Base-by-base conservation (phyloP, 2,329 filamentous ascomycete genomes). In the Pyrenochaeta sp. region DNA sequence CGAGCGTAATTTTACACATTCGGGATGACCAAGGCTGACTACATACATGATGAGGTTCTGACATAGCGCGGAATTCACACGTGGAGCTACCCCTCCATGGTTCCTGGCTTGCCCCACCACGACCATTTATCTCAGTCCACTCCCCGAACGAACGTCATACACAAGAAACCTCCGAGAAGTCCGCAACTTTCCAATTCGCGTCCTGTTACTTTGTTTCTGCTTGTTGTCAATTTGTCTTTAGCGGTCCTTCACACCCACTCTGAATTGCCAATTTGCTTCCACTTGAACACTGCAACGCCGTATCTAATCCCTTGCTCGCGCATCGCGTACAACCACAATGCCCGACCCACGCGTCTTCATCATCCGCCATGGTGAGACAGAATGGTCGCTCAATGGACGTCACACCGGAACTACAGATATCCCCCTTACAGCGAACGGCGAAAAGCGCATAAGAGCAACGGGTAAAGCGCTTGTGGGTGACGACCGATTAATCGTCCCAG, bases 371-470 rank as follows among this genome's bases (percentile, higher is more conserved):
- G 94, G 93, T 79, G 92, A 97, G 81, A 98, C 93, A 3, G 92
- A 96, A 82, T 98, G 93, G 93, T 96, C 91, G 5, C 87, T 96
- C 47, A 90, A 90, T 67, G 93, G 92, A 36, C 74, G 76, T 1
- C 75, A 97, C 79, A 98, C 94, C 0, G 91, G 93, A 50, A 84
- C 82, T 28, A 91, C 91, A n/a, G 93, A 98, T 72, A 91, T 98
- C 3, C 89, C 92, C 1, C 83, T 97, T 37, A 97, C 93, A 0
- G 80, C 84, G 50, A 90, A 92, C 73, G 94, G 94, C 51, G 82
- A 84, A 67, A 79, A 78, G 62, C 78, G 82, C 4, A 76, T 84
- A n/a, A 74, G 71, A 28, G 81, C 81, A 8, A 97, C 94, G 0
- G 93, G 93, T 6, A 86, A 88, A 67, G 93, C 93, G 1, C 84